A percentile compares a stretch with the other conserved stretches of the same genome.
phyloP scores from a whole-genome alignment of 2,329 filamentous ascomycete species.

The Dactylellina parvicollis region DNA sequence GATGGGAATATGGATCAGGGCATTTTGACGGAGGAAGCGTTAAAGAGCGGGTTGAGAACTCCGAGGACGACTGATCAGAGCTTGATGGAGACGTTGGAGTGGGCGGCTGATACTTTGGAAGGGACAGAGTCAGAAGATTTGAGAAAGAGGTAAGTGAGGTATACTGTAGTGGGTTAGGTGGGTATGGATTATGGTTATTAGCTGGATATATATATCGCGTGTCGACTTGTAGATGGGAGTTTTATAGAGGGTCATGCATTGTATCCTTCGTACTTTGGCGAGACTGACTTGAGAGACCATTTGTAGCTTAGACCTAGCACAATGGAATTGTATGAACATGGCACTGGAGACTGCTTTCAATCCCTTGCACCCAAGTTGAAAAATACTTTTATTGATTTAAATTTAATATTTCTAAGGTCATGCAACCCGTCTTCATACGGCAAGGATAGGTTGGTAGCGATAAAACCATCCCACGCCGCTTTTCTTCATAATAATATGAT shows the following conservation, averaged over 20 bases:
- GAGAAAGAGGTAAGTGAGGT: neutral
- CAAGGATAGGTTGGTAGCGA: slow-evolving; percentile 54
- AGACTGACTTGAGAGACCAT: too few species aligned
- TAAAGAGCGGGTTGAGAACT: slow-evolving; percentile 65
- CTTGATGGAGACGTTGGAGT: slow-evolving; percentile 72
- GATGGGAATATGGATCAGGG: slow-evolving; percentile 72
- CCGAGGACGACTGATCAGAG: slow-evolving; percentile 67
- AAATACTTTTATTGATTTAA: slow-evolving; percentile 41
- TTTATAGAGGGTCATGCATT: too few species aligned
- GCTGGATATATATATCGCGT: too few species aligned
- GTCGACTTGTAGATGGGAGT: too few species aligned
- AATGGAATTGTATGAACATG: neutral
- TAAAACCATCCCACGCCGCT: slow-evolving; percentile 51
- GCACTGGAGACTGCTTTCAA: neutral
- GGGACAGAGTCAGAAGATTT: slow-evolving; percentile 1
- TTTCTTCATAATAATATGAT: neutral
- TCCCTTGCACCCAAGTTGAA: neutral
- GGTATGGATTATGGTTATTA: too few species aligned
- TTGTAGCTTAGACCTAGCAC: neutral
- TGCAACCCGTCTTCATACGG: slow-evolving; percentile 13
- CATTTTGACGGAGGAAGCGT: slow-evolving; percentile 64
- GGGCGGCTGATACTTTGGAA: slow-evolving; percentile 68
- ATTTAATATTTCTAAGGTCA: slow-evolving; percentile 14
- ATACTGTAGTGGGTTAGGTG: neutral
- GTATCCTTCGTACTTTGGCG: too few species aligned